Percentiles rank a stretch among this genome's conserved stretches.
Evolutionary conservation across 371 early-diverging fungal species (phyloP).

Genomic region (Umbelopsis sp.): DNA sequence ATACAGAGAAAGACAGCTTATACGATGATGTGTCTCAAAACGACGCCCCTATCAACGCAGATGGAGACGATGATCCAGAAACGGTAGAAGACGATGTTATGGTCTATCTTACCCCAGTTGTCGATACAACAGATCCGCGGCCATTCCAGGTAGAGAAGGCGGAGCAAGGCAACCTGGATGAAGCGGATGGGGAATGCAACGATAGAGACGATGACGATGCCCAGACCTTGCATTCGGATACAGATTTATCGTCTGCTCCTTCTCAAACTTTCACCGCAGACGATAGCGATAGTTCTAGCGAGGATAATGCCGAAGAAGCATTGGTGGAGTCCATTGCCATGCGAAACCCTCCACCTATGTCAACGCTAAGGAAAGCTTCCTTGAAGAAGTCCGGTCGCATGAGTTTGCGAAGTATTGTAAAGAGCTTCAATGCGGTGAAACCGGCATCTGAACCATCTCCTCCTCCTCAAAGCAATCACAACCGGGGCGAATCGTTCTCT

Average conservation of each 20-base stretch:
- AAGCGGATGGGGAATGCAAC: conserved; percentile 33
- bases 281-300: conserved; percentile 45
- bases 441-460: neutral
- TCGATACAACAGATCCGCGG: neutral
- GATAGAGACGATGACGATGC: conserved; percentile 34
- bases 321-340: conserved; percentile 37
- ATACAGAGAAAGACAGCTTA: neutral
- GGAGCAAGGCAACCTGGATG: conserved; percentile 20
- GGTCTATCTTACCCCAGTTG: conserved; percentile 11
- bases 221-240: neutral
- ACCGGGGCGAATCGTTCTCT: conserved; percentile 20
- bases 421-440: conserved; percentile 7
- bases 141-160: conserved; percentile 12
- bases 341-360: conserved; percentile 40
- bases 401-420: conserved; percentile 12
- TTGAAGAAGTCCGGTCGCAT: conserved; percentile 17
- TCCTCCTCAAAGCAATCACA: conserved; percentile 22
- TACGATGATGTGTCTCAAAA: conserved; percentile 24
- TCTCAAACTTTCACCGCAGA: conserved; percentile 18
- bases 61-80: conserved; percentile 7
- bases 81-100: conserved; percentile 11
- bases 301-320: conserved; percentile 46
- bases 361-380: conserved; percentile 29
- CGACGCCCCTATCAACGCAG: conserved; percentile 5
- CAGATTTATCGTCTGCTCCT: neutral